A percentile compares a stretch with the other conserved stretches of the same genome.
phyloP scores from a whole-genome alignment of 306 rosid species.

The Cercis canadensis region DNA sequence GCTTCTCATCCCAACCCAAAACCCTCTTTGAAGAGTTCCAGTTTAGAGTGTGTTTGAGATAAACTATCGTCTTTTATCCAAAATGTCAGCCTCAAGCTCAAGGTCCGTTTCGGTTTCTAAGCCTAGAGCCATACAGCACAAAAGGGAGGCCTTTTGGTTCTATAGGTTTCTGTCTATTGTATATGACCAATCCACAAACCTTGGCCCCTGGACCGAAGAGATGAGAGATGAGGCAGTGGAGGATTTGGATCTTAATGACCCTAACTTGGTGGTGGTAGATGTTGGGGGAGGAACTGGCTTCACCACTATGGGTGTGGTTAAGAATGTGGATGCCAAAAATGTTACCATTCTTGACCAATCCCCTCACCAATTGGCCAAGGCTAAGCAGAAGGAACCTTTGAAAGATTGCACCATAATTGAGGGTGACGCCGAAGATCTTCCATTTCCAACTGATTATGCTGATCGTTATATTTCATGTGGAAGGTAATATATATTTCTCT shows the following conservation, averaged over 20 bases:
- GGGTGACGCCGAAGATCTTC: conserved; percentile 79
- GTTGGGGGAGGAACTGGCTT: conserved; percentile 80
- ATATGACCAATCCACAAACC: no score
- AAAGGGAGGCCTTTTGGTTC: no score
- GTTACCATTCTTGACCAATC: conserved; percentile 78
- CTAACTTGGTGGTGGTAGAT: conserved; percentile 69
- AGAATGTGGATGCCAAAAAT: conserved; percentile 72
- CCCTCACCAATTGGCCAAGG: conserved; percentile 76
- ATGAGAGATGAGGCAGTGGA: conserved; percentile 81
- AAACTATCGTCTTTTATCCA: no score
- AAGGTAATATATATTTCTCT: conserved; percentile 47
- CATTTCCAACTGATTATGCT: conserved; percentile 69
- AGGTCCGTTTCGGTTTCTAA: no score
- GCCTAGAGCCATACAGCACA: no score
- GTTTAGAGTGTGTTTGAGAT: no score
- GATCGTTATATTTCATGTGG: conserved; percentile 77
- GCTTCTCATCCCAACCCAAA: no score
- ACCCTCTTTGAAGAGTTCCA: no score
- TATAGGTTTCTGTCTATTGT: no score
- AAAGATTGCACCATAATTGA: conserved; percentile 73
- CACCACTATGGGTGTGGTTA: conserved; percentile 70
- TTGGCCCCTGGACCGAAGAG: conserved; percentile 50
- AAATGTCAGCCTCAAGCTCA: no score
- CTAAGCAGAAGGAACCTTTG: conserved; percentile 69
- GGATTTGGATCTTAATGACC: conserved; percentile 60